Conservation (phyloP, 495 filamentous ascomycete species). For the Umbilicaria muhlenbergii region DNA sequence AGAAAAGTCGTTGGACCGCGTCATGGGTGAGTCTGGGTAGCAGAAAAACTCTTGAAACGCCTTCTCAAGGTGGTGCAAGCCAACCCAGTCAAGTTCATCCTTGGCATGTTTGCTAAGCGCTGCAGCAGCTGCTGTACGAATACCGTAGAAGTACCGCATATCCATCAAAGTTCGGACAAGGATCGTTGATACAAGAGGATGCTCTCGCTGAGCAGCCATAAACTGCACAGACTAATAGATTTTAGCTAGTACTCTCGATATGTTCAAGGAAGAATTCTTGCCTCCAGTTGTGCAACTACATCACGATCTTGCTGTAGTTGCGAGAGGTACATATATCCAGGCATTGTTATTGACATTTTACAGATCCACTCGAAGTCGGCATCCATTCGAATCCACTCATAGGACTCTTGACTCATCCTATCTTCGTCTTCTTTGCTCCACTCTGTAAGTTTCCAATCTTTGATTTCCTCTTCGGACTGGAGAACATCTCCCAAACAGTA, state of each 20-base stretch:
- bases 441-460: constrained; percentile 70
- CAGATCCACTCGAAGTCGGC: constrained; percentile 98
- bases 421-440: constrained; percentile 79
- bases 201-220: constrained; percentile 39
- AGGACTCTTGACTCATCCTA: constrained; percentile 86
- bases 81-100: constrained; percentile 57
- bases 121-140: constrained; percentile 66
- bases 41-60: constrained; percentile 84
- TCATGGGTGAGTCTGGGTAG: constrained; percentile 49
- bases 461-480: constrained; percentile 61
- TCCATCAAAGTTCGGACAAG: constrained; percentile 83
- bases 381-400: constrained; percentile 97
- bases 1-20: constrained; percentile 74
- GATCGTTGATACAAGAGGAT: constrained; percentile 70
- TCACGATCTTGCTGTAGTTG: constrained; percentile 96
- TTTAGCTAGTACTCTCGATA: constrained; percentile 7
- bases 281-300: constrained; percentile 86
- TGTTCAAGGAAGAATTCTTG: constrained; percentile 15
- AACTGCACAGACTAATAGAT: constrained; percentile 39
- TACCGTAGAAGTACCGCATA: constrained; percentile 79
- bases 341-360: constrained; percentile 61
- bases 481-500: constrained; percentile 91
- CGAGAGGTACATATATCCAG: constrained; percentile 91
- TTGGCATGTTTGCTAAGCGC: constrained; percentile 59
- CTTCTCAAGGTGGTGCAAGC: constrained; percentile 66